phyloP scores from a whole-genome alignment of 164 flowering plant species.

The Kalanchoe fedtschenkoi region DNA sequence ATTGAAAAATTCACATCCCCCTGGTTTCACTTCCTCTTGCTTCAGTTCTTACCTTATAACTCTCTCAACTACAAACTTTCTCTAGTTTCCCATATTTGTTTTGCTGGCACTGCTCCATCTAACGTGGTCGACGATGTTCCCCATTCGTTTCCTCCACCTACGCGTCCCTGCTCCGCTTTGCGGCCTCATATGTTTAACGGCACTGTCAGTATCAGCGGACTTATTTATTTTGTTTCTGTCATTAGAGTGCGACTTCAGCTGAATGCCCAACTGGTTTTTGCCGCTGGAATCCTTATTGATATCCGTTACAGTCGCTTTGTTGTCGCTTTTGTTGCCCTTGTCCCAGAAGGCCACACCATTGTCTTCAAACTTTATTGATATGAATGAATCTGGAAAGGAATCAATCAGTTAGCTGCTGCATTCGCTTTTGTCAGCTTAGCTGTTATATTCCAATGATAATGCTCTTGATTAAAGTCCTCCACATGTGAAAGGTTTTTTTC shows the following conservation, averaged over 20 bases:
- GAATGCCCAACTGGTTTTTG: too few relatives aligned
- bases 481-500: too few relatives aligned
- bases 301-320: background rate
- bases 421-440: too few relatives aligned
- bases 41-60: constrained; percentile 48
- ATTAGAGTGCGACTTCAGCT: too few relatives aligned
- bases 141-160: constrained; percentile 80
- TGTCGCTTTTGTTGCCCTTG: constrained; percentile 16
- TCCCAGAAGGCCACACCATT: constrained; percentile 86
- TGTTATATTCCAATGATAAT: too few relatives aligned
- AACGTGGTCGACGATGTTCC: constrained; percentile 60
- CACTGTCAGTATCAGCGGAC: too few relatives aligned
- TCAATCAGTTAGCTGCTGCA: too few relatives aligned
- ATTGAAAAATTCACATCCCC: too few relatives aligned
- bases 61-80: constrained; percentile 42
- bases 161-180: constrained; percentile 27
- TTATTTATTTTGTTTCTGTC: too few relatives aligned
- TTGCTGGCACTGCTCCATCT: constrained; percentile 59
- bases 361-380: constrained; percentile 76
- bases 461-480: too few relatives aligned
- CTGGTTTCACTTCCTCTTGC: background rate
- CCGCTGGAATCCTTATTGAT: too few relatives aligned
- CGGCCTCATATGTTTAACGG: constrained; percentile 47
- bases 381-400: constrained; percentile 57
- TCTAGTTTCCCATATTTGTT: constrained; percentile 39